phyloP scores from a whole-genome alignment of 176 grass and related monocot species.

The Canna indica region DNA sequence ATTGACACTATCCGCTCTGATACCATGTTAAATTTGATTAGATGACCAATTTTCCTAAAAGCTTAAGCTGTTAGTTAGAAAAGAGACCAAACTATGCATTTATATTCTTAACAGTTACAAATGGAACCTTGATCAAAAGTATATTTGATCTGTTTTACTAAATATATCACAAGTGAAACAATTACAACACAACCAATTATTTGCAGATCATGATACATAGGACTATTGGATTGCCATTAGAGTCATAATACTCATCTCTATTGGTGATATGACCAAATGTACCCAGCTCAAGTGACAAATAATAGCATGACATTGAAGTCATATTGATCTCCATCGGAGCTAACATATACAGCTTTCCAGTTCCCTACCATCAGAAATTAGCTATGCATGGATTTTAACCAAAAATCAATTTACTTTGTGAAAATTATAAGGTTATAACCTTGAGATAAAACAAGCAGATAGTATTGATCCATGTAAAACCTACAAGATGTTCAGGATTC shows the following conservation, averaged over 20 bases:
- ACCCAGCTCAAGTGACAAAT: too few relatives aligned
- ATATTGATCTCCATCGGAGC: background rate
- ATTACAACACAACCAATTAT: background rate
- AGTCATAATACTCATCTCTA: background rate
- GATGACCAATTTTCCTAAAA: background rate
- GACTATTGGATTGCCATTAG: background rate
- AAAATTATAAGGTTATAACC: background rate
- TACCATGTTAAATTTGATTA: background rate
- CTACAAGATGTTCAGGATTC: background rate
- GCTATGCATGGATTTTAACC: background rate
- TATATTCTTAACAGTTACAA: background rate
- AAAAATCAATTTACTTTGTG: background rate
- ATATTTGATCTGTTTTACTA: background rate
- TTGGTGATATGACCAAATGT: too few relatives aligned
- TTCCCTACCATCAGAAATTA: background rate
- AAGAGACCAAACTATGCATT: background rate
- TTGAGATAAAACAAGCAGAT: background rate
- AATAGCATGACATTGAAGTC: too few relatives aligned
- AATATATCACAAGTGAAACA: background rate
- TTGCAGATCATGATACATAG: background rate
- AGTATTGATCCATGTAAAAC: background rate
- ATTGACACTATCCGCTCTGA: too few relatives aligned
- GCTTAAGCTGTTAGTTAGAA: background rate
- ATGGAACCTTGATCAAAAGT: background rate
- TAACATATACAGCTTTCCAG: background rate